These are phyloP conservation scores for Claviceps pusilla DNA, from an alignment of 2,329 filamentous ascomycete genomes.

Conservation along the genomic window DNA sequence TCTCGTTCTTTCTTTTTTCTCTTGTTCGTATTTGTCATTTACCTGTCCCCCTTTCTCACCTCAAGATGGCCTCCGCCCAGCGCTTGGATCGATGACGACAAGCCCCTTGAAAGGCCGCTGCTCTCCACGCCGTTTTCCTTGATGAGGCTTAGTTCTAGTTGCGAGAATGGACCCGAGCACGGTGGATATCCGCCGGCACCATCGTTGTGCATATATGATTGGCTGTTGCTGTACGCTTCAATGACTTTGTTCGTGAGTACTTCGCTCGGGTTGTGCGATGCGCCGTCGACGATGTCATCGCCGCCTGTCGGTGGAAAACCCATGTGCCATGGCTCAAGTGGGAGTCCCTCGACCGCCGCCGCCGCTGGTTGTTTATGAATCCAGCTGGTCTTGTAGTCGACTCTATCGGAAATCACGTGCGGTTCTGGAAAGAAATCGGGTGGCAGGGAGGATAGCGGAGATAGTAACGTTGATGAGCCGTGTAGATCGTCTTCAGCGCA, in stretches of 20 bases:
- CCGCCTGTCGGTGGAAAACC: background rate
- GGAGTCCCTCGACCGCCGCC: background rate
- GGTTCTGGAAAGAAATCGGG: background rate
- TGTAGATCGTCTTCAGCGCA: background rate
- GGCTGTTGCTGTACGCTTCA: background rate
- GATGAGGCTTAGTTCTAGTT: background rate
- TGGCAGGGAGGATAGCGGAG: background rate
- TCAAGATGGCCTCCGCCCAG: background rate
- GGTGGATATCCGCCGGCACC: background rate
- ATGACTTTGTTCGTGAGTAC: background rate
- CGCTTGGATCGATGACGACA: background rate
- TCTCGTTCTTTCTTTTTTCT: background rate
- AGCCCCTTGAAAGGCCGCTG: background rate
- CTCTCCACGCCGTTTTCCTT: background rate
- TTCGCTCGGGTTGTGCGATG: background rate
- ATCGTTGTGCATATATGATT: background rate
- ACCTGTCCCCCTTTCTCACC: background rate
- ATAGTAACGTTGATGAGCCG: background rate
- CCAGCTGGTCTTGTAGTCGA: background rate
- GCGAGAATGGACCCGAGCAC: background rate
- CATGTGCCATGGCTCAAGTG: background rate
- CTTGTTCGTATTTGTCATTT: background rate
- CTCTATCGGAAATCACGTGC: background rate
- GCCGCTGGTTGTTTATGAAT: background rate
- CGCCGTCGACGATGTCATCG: background rate